A percentile compares a stretch with the other conserved stretches of the same genome.
Conservation (phyloP, 345 rosid genomes). For the Salix suchowensis region DNA sequence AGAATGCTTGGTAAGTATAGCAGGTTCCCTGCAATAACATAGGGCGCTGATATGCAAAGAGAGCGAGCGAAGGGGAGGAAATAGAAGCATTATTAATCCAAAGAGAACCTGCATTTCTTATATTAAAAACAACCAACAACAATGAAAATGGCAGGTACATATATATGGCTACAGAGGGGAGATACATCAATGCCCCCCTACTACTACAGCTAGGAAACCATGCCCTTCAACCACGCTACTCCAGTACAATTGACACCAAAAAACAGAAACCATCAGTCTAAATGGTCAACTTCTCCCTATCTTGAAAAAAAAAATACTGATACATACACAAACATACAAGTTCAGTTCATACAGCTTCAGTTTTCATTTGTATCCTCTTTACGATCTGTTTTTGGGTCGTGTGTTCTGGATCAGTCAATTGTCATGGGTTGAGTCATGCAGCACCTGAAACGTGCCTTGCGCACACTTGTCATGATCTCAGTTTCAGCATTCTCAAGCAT, state of each 20-base stretch:
- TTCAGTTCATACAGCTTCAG: not conserved
- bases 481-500: conserved; percentile 29
- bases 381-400: not conserved
- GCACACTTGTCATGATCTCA: conserved; percentile 26
- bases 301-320: not conserved
- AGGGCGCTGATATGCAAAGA: not conserved
- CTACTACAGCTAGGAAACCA: not conserved
- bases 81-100: not conserved
- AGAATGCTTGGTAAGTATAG: not conserved
- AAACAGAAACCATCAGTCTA: not conserved
- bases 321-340: not conserved
- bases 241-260: not conserved
- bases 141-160: conserved; percentile 1
- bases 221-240: not conserved
- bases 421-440: conserved; percentile 30
- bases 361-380: not conserved
- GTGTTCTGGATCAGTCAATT: conserved; percentile 13
- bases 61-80: not conserved
- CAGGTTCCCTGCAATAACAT: not conserved
- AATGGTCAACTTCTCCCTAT: not conserved
- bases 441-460: conserved; percentile 33
- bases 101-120: conserved; percentile 1
- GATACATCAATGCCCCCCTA: not conserved
- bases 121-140: not conserved
- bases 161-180: conserved; percentile 8